Conservation (phyloP, 805 yeast genomes). For the Metschnikowia bowlesiae region DNA sequence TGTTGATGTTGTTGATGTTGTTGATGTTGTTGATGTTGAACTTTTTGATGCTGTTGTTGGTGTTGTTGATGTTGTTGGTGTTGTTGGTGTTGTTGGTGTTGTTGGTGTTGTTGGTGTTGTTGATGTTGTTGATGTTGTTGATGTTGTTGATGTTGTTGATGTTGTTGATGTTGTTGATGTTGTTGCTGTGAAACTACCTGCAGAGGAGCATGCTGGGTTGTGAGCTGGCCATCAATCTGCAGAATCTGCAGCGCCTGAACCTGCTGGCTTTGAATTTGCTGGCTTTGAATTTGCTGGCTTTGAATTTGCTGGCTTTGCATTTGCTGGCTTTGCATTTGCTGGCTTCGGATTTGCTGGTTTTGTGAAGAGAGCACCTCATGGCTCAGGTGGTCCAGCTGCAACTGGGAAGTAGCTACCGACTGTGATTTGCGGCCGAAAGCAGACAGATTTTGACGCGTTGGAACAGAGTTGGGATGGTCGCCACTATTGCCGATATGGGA, state of each 20-base stretch:
- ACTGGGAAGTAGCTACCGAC: conserved; percentile 3
- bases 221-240: not conserved
- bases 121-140: too few relatives aligned
- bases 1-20: not conserved
- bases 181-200: conserved; percentile 4
- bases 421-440: conserved; percentile 1
- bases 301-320: not conserved
- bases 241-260: not conserved
- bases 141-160: conserved; percentile 4
- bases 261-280: not conserved
- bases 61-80: not conserved
- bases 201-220: not conserved
- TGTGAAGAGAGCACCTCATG: not conserved
- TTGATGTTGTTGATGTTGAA: conserved; percentile 3
- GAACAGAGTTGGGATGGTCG: not conserved
- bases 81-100: conserved; percentile 3
- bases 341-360: not conserved
- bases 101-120: not conserved
- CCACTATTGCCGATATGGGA: not conserved
- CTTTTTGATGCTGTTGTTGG: not conserved
- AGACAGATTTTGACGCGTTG: not conserved
- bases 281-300: not conserved
- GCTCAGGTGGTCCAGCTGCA: not conserved
- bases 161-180: not conserved
- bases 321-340: not conserved